phyloP scores from a whole-genome alignment of 2,329 filamentous ascomycete genomes.

The Botryotinia calthae region DNA sequence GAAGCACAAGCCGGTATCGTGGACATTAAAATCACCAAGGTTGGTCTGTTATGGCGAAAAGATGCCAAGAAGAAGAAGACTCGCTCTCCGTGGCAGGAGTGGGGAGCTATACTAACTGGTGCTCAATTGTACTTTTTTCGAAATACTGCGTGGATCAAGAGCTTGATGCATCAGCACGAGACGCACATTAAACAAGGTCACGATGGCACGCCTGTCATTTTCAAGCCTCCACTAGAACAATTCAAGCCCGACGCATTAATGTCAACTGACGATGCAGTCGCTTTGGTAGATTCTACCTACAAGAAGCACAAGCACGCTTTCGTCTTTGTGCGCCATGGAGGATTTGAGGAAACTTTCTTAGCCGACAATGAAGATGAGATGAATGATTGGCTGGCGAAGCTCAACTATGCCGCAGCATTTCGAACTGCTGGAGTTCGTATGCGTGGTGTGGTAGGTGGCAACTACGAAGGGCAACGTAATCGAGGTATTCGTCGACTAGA shows the following conservation, averaged over 20 bases:
- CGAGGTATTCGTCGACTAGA: slow-evolving; percentile 71
- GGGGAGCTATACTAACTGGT: slow-evolving; percentile 94
- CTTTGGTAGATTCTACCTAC: slow-evolving; percentile 80
- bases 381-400: slow-evolving; percentile 93
- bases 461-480: slow-evolving; percentile 77
- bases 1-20: slow-evolving; percentile 90
- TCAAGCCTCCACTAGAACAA: slow-evolving; percentile 82
- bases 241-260: slow-evolving; percentile 95
- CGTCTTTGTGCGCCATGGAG: slow-evolving; percentile 80
- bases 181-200: slow-evolving; percentile 75
- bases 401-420: slow-evolving; percentile 96
- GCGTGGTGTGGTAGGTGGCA: slow-evolving; percentile 78
- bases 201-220: slow-evolving; percentile 74
- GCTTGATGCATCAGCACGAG: slow-evolving; percentile 84
- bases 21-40: slow-evolving; percentile 96
- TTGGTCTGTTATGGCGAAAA: slow-evolving; percentile 92
- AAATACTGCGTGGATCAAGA: slow-evolving; percentile 90
- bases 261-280: slow-evolving; percentile 90
- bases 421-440: slow-evolving; percentile 88
- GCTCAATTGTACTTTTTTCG: slow-evolving; percentile 96
- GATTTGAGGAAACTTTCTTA: slow-evolving; percentile 84
- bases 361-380: slow-evolving; percentile 88
- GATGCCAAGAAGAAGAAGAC: slow-evolving; percentile 91
- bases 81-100: slow-evolving; percentile 96
- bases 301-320: slow-evolving; percentile 97